These are phyloP conservation scores for Galerina marginata DNA, from an alignment of 768 basidiomycete genomes.

Conservation along the genomic window DNA sequence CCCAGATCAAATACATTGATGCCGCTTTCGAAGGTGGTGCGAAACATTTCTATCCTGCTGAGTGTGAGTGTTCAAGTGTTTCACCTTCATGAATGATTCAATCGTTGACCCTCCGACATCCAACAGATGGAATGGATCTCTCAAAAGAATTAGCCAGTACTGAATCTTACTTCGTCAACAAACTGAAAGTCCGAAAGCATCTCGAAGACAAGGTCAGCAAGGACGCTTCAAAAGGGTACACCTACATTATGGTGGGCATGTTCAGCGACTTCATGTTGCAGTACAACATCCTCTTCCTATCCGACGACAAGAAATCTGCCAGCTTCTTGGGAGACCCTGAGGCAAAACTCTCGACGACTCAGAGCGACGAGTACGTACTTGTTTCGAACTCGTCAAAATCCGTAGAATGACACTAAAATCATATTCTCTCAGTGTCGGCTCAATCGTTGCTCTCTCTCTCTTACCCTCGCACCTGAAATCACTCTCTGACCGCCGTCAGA, in stretches of 20 bases:
- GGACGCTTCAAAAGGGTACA: conserved; percentile 13
- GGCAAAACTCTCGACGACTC: background rate
- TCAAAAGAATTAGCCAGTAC: background rate
- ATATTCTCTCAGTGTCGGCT: too few relatives aligned
- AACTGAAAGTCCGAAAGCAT: conserved; percentile 7
- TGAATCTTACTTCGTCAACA: conserved; percentile 4
- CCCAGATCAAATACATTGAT: conserved; percentile 10
- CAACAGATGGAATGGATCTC: conserved; percentile 10
- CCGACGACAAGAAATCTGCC: conserved; percentile 10
- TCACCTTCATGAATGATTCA: background rate
- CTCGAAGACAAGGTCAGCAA: conserved; percentile 10
- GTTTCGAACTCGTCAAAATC: too few relatives aligned
- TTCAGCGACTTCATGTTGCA: conserved; percentile 6
- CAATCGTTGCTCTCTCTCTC: too few relatives aligned
- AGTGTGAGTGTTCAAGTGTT: conserved; percentile 1
- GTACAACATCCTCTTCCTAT: conserved; percentile 11
- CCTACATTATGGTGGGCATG: conserved; percentile 13
- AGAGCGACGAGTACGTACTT: conserved; percentile 11
- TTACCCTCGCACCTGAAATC: too few relatives aligned
- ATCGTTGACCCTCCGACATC: too few relatives aligned
- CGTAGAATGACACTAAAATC: too few relatives aligned
- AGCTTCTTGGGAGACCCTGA: conserved; percentile 11
- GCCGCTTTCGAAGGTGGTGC: conserved; percentile 13
- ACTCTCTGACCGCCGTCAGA: too few relatives aligned
- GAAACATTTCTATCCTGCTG: conserved; percentile 14